Conservation (phyloP, 305 asterid species). For the Fraxinus floribunda region DNA sequence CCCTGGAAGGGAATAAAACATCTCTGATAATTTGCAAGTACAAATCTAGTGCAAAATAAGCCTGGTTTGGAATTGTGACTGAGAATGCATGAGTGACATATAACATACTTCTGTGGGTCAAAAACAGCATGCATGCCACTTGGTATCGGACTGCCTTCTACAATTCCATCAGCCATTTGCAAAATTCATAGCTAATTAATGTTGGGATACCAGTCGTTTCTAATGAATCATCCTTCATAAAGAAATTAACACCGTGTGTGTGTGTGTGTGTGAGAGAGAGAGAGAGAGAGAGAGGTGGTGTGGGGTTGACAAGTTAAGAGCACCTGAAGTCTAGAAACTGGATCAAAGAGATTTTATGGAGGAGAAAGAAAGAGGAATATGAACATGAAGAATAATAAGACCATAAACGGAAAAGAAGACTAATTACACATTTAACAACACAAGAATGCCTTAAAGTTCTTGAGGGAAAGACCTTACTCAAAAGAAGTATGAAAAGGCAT, state of each 20-base stretch:
- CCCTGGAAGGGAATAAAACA: slow-evolving; percentile 7
- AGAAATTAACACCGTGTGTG: neutral
- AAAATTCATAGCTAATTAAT: neutral
- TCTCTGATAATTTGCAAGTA: neutral
- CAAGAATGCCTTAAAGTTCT: neutral
- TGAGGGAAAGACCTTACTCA: neutral
- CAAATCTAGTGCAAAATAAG: neutral
- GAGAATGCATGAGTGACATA: slow-evolving; percentile 36
- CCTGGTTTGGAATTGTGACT: neutral
- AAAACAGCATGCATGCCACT: slow-evolving; percentile 65
- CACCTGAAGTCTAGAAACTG: neutral
- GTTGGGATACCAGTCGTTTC: neutral
- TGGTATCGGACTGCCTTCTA: slow-evolving; percentile 37
- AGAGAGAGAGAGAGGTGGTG: neutral
- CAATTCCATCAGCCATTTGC: slow-evolving; percentile 11
- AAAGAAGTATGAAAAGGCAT: neutral
- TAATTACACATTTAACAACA: neutral
- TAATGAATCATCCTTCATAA: neutral
- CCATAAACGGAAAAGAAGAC: neutral
- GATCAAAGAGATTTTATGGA: neutral
- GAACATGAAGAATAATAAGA: neutral
- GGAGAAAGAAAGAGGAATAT: neutral
- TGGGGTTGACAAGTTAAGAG: neutral
- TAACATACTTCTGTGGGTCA: slow-evolving; percentile 18
- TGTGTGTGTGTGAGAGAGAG: neutral